These are phyloP conservation scores for Solanum sejunctum DNA, from an alignment of 257 asterid genomes.

Conservation along the genomic window DNA sequence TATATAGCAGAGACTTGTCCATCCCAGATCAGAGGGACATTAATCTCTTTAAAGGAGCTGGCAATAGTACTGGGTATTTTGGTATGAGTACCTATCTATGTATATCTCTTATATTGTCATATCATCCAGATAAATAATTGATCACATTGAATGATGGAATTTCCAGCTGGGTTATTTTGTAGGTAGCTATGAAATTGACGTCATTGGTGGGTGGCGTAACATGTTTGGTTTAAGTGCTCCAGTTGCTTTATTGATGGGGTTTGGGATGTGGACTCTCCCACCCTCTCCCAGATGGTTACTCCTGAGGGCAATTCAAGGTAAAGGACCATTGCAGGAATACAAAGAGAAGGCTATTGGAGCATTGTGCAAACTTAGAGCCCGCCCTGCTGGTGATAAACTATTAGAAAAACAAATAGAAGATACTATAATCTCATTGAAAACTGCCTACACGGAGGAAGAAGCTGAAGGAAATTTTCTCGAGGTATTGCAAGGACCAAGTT, in stretches of 20 bases:
- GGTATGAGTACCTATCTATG: slow-evolving; percentile 23
- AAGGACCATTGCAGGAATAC: slow-evolving; percentile 67
- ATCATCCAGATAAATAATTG: slow-evolving; percentile 1
- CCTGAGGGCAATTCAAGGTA: slow-evolving; percentile 88
- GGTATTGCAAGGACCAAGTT: slow-evolving; percentile 80
- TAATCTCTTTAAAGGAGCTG: slow-evolving; percentile 93
- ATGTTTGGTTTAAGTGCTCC: slow-evolving; percentile 91
- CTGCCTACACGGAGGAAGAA: slow-evolving; percentile 56
- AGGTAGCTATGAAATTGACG: slow-evolving; percentile 64
- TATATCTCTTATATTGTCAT: neutral
- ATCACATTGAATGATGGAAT: slow-evolving; percentile 4
- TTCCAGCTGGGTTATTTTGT: slow-evolving; percentile 76
- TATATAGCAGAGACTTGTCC: slow-evolving; percentile 97
- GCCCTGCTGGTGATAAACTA: slow-evolving; percentile 48
- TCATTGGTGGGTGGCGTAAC: slow-evolving; percentile 95
- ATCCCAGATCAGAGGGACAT: slow-evolving; percentile 91
- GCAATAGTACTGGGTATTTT: slow-evolving; percentile 84
- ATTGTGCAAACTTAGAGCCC: slow-evolving; percentile 70
- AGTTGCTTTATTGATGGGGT: slow-evolving; percentile 69
- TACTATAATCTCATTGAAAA: slow-evolving; percentile 55
- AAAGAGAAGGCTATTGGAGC: slow-evolving; percentile 75
- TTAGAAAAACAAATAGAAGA: slow-evolving; percentile 80
- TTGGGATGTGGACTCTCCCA: slow-evolving; percentile 94
- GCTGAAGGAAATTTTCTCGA: slow-evolving; percentile 62
- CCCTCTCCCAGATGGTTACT: slow-evolving; percentile 96